Percentiles rank a stretch among this genome's conserved stretches.
phyloP scores from a whole-genome alignment of 1,284 basidiomycete species.

The Tilletia indica region DNA sequence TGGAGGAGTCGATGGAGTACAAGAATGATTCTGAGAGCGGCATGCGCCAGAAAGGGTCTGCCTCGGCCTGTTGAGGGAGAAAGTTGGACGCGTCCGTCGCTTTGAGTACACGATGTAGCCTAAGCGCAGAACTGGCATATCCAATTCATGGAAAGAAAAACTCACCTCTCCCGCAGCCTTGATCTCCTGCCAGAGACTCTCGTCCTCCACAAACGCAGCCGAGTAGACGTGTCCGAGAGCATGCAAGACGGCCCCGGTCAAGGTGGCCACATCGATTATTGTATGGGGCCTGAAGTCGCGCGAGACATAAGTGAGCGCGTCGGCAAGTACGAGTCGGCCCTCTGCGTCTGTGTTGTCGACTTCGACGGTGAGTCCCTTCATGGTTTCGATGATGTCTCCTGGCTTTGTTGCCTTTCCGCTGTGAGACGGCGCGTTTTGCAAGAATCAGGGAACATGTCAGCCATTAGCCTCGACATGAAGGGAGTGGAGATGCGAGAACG shows the following conservation, averaged over 20 bases:
- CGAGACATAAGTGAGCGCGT: slow-evolving; percentile 80
- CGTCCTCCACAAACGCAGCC: slow-evolving; percentile 71
- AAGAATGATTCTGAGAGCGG: slow-evolving; percentile 72
- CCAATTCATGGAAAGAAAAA: background rate
- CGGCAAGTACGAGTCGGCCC: slow-evolving; percentile 72
- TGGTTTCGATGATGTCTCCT: slow-evolving; percentile 75
- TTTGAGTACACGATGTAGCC: too few relatives aligned
- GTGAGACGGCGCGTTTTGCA: background rate
- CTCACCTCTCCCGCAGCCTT: slow-evolving; percentile 66
- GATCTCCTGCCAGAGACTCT: slow-evolving; percentile 67
- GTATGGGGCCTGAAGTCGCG: slow-evolving; percentile 77
- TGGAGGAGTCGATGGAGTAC: slow-evolving; percentile 72
- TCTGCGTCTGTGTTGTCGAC: slow-evolving; percentile 88
- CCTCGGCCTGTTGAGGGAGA: slow-evolving; percentile 61
- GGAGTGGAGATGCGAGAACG: background rate
- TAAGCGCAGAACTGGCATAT: too few relatives aligned
- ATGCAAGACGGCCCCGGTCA: slow-evolving; percentile 62
- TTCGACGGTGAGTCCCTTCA: slow-evolving; percentile 84
- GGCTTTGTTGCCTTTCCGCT: slow-evolving; percentile 78
- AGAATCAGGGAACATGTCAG: background rate
- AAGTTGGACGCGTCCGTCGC: too few relatives aligned
- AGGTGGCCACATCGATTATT: slow-evolving; percentile 79
- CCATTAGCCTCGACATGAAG: background rate
- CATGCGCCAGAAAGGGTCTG: slow-evolving; percentile 57
- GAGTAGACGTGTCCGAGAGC: slow-evolving; percentile 68